Conservation (phyloP, 148 eudicot species). For the Dianthus caryophyllus region DNA sequence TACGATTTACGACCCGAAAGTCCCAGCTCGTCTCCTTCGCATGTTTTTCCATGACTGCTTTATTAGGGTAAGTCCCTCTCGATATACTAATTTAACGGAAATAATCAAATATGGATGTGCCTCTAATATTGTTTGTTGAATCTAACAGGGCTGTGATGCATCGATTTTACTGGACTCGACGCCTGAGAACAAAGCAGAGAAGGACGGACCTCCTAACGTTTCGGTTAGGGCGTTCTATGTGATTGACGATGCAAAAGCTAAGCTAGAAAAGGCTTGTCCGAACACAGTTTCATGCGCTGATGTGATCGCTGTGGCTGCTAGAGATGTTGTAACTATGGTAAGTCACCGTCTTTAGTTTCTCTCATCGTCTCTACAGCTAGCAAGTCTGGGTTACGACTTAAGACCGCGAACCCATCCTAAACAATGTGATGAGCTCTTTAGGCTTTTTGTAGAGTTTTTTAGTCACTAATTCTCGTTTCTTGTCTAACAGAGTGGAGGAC, state of each 20-base stretch:
- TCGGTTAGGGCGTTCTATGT: constrained; percentile 63
- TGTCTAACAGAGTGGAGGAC: constrained; percentile 44
- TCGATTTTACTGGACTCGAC: constrained; percentile 61
- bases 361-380: neutral
- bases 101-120: neutral
- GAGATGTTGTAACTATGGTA: constrained; percentile 69
- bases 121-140: neutral
- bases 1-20: constrained; percentile 47
- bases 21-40: constrained; percentile 60
- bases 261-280: constrained; percentile 64
- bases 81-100: neutral
- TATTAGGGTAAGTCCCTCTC: constrained; percentile 43
- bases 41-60: constrained; percentile 82
- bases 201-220: constrained; percentile 73
- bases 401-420: neutral
- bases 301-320: constrained; percentile 54
- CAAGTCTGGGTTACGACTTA: neutral
- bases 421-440: neutral
- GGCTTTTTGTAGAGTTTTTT: no score
- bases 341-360: neutral
- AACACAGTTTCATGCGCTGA: constrained; percentile 72
- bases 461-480: neutral
- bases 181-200: constrained; percentile 61
- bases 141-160: constrained; percentile 66
- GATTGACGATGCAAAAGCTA: constrained; percentile 58